Evolutionary conservation across 2,329 filamentous ascomycete species (phyloP).

Genomic region (Aspergillus awamori): DNA sequence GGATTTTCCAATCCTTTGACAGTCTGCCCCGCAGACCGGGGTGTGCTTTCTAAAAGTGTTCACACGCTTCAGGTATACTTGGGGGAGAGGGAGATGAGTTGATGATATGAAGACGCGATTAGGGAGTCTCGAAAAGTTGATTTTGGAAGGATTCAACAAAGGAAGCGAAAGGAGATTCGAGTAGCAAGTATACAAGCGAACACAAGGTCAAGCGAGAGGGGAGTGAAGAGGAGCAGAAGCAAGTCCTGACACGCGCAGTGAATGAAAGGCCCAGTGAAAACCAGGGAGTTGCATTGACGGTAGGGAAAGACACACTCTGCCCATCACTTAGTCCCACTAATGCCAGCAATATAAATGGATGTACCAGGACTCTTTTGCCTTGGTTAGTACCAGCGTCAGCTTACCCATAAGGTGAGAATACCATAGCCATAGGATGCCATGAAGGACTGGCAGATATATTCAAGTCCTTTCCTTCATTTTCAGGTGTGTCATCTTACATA

Average conservation of each 20-base stretch:
- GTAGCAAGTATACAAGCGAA: background rate
- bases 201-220: background rate
- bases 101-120: background rate
- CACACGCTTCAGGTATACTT: no score
- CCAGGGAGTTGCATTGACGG: background rate
- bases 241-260: background rate
- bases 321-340: background rate
- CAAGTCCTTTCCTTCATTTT: background rate
- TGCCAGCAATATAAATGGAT: background rate
- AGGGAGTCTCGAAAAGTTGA: background rate
- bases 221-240: no score
- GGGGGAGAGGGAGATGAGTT: background rate
- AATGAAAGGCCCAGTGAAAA: constrained; percentile 1
- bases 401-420: background rate
- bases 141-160: background rate
- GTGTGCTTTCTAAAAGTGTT: background rate
- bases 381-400: background rate
- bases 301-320: background rate
- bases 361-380: background rate
- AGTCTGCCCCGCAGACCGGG: background rate
- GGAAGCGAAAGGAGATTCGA: background rate
- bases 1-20: background rate
- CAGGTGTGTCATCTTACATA: background rate
- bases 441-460: background rate
- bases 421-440: background rate